Evolutionary conservation across 257 asterid genomes (phyloP).

Genomic region (Agastache rugosa): DNA sequence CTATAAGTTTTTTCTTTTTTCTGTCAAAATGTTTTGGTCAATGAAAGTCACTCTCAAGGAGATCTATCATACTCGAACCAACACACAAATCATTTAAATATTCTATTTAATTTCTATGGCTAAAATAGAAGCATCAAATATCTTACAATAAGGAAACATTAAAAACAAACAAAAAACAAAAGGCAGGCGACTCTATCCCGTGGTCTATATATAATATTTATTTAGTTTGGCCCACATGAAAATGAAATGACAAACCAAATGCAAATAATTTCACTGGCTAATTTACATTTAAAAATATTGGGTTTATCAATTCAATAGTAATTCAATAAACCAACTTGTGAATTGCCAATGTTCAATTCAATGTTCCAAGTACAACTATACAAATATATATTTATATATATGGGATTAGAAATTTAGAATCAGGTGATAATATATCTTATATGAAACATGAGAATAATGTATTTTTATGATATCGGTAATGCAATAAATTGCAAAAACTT

Average conservation of each 20-base stretch:
- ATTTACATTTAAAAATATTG: background rate
- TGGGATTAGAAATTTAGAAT: too few species aligned
- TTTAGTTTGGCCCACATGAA: slow-evolving; percentile 16
- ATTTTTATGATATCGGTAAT: too few species aligned
- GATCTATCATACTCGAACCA: background rate
- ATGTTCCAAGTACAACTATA: slow-evolving; percentile 22
- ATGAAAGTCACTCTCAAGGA: slow-evolving; percentile 1
- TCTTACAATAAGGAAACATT: background rate
- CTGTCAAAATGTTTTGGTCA: background rate
- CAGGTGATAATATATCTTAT: too few species aligned
- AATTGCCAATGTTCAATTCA: slow-evolving; percentile 6
- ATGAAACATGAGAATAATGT: too few species aligned
- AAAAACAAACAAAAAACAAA: background rate
- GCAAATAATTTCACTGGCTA: slow-evolving; percentile 9
- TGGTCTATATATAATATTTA: slow-evolving; percentile 9
- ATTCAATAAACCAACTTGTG: slow-evolving; percentile 34
- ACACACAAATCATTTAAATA: background rate
- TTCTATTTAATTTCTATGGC: slow-evolving; percentile 11
- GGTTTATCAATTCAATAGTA: background rate
- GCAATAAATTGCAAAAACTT: too few species aligned
- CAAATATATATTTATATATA: too few species aligned
- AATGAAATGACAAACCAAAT: slow-evolving; percentile 15
- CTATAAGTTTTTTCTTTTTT: background rate
- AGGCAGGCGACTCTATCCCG: slow-evolving; percentile 8
- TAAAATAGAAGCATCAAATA: slow-evolving; percentile 1